A percentile compares a stretch with the other conserved stretches of the same genome.
Conservation (phyloP, 2,329 filamentous ascomycete species). For the Diaporthe sp. region DNA sequence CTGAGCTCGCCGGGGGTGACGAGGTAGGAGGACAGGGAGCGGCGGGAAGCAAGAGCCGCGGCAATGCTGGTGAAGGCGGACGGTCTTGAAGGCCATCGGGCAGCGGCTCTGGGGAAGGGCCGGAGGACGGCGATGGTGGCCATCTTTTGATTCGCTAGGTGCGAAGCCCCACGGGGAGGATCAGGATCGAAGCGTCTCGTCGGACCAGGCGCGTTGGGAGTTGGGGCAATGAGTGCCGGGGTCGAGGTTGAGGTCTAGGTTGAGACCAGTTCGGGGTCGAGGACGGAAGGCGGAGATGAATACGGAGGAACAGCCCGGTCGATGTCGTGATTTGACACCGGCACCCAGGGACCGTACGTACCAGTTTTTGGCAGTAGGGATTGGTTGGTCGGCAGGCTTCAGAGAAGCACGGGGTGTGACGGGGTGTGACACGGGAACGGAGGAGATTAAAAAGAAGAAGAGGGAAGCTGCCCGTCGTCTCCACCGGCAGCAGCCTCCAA, state of each 20-base stretch:
- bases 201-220: not conserved
- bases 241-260: not conserved
- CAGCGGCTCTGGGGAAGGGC: slow-evolving; percentile 54
- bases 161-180: not conserved
- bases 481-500: slow-evolving; percentile 6
- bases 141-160: slow-evolving; percentile 52
- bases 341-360: not conserved
- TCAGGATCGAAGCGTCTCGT: not conserved
- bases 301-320: slow-evolving; percentile 8
- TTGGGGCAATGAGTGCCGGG: not conserved
- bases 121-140: slow-evolving; percentile 59
- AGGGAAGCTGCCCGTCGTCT: not conserved
- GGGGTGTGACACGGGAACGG: not conserved
- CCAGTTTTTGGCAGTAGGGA: not conserved
- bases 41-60: slow-evolving; percentile 51
- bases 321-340: slow-evolving; percentile 36
- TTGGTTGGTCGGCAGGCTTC: not conserved
- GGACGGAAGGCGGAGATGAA: not conserved
- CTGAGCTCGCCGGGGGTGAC: slow-evolving; percentile 87
- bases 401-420: not conserved
- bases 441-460: not conserved
- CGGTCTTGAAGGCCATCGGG: slow-evolving; percentile 40
- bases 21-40: slow-evolving; percentile 83
- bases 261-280: not conserved
- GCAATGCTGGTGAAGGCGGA: slow-evolving; percentile 43